Evolutionary conservation across 2,329 filamentous ascomycete species (phyloP), one percentile per base, ranked within the genome.

Genomic region (Sporothrix inflata): DNA sequence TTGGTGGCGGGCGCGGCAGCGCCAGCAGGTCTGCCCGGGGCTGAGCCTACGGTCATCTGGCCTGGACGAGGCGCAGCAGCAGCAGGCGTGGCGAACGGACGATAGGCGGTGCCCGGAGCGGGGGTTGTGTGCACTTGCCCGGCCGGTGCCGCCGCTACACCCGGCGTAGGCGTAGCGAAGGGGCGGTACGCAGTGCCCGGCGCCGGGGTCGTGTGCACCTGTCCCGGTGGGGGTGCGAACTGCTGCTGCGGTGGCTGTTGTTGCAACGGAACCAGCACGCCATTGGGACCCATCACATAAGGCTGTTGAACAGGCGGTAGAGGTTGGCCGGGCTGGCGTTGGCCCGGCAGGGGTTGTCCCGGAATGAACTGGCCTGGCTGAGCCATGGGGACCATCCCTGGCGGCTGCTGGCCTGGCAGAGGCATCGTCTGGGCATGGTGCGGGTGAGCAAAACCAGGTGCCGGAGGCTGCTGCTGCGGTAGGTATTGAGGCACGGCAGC

Each of bases 391-490:
- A n/a, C n/a, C n/a, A n/a, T n/a, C n/a, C n/a, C n/a, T n/a, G n/a
- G n/a, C n/a, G n/a, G n/a, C n/a, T n/a, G 47, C n/a, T 70, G 49
- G 14, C 49, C 34, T 1, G 38, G 40, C 0, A 53, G 27, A 7
- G 70, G 70, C 67, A 72, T 72, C 0, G 70, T 70, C 6, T 72
- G 67, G 7, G 65, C 66, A 53, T 72, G 70, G 1, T 72, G 72
- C n/a, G 45, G 47, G 24, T 72, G 72, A 1, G 34, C 30, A 7
- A 60, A 60, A 8, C 61, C 49, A 12, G 55, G 34, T 6, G 53
- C 19, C 7, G 12, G 61, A 1, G 45, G 69, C 30, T 42, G 69
- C 9, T 51, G 55, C 40, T 19, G 71, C 2, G 24, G 49, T 4
- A 66, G 69, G 6, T 45, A 38, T 45, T 45, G 60, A 1, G 60